These are phyloP conservation scores for Coniochaeta sp. DNA, from an alignment of 2,329 filamentous ascomycete species.

Conservation along the genomic window DNA sequence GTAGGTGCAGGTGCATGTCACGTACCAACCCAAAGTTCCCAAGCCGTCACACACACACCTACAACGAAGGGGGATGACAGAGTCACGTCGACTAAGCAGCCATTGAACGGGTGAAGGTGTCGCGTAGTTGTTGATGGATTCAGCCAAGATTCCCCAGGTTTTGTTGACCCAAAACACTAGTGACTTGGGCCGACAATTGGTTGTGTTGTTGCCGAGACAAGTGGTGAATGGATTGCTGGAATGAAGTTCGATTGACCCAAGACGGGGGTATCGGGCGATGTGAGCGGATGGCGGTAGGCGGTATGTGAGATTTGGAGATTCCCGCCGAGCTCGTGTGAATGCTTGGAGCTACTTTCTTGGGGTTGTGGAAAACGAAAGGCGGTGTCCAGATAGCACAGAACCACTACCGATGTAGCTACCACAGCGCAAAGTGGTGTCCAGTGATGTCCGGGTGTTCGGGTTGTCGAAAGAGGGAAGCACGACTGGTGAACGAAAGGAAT, in stretches of 20 bases:
- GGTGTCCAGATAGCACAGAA: not conserved
- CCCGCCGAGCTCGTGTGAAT: too few relatives aligned
- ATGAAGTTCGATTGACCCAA: not conserved
- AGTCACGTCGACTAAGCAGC: conserved; percentile 3
- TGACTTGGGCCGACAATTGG: conserved; percentile 2
- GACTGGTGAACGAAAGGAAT: not conserved
- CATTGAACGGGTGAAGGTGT: conserved; percentile 3
- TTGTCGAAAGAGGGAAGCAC: not conserved
- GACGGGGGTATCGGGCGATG: not conserved
- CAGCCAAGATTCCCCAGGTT: not conserved
- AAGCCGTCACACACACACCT: conserved; percentile 1
- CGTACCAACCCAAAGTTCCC: not conserved
- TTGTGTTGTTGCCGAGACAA: not conserved
- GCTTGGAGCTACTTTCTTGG: too few relatives aligned
- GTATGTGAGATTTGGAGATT: not conserved
- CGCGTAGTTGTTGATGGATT: not conserved
- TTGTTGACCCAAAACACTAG: conserved; percentile 1
- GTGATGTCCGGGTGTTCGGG: too few relatives aligned
- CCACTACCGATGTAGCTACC: not conserved
- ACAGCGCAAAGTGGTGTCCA: not conserved
- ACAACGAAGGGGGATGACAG: conserved; percentile 3
- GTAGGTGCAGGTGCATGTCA: not conserved
- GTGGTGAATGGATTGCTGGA: not conserved
- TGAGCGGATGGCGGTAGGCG: too few relatives aligned
- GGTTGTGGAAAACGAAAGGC: not conserved